Base-by-base conservation (phyloP, 73 alveolate species). In the Breviolum minutum region DNA sequence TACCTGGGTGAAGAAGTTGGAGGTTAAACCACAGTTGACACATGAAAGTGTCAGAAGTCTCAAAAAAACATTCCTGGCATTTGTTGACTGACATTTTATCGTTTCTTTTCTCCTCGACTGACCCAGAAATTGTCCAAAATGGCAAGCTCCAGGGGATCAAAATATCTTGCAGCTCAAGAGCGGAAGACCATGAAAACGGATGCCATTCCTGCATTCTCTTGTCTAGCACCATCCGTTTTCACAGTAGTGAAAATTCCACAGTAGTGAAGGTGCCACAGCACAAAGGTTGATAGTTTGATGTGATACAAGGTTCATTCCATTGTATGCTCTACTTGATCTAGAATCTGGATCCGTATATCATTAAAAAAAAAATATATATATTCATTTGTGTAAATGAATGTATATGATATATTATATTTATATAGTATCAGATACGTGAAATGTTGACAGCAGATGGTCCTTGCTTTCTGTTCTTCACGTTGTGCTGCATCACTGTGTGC, bases 121-220 rank as follows among this genome's bases (percentile, higher is more conserved):
- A 2, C 54, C 54, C 54, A 3, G 5, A 40, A 3, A 40, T 40
- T 40, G 54, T 40, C 54, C 54, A 40, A 0, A 40, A 0, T 40
- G 54, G 5, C 3, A 2, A 40, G 5, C 54, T 40, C 54, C 54
- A 3, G 54, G 54, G 54, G 54, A 40, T 40, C 54, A 40, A 24
- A 30, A 13, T 54, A 8, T 40, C 54, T 83, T 61, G 62, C 80
- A 9, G 83, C 95, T 64, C 26, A 90, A 63, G 8, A 7, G 63
- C 96, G 96, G 88, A 90, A 90, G 96, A 90, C 96, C 96, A 90
- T 90, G 96, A 90, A 90, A 32, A 90, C 96, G 12, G 96, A 90
- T 24, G 96, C 87, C 96, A 90, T 90, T 69, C 96, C 96, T 90
- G 77, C 60, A 29, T 29, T 40, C 54, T 40, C 54, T 40, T 40